A percentile compares a stretch with the other conserved stretches of the same genome.
These are phyloP conservation scores for Scedosporium minutisporum DNA, from an alignment of 2,329 filamentous ascomycete species.

Conservation along the genomic window DNA sequence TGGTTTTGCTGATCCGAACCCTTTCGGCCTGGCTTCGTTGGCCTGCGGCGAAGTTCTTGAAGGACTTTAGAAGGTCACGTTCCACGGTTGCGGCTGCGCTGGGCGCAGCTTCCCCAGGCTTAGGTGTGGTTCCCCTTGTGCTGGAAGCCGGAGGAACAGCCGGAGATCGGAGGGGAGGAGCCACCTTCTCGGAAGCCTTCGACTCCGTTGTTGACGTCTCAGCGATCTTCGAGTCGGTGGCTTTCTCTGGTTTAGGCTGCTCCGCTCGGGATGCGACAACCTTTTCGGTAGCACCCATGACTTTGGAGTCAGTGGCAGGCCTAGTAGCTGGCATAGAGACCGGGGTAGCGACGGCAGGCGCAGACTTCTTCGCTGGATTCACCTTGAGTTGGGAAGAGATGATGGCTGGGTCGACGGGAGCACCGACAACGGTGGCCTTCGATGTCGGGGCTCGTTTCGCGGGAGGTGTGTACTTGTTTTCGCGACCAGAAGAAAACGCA, in stretches of 20 bases:
- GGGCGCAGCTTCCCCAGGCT: constrained; percentile 30
- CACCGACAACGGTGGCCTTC: constrained; percentile 64
- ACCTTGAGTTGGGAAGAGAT: constrained; percentile 71
- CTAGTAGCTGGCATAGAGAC: background rate
- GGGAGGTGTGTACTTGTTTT: constrained; percentile 80
- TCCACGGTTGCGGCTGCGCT: constrained; percentile 54
- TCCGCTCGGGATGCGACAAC: constrained; percentile 11
- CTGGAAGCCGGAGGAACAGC: constrained; percentile 24
- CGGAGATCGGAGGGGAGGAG: constrained; percentile 3
- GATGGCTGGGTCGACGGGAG: constrained; percentile 77
- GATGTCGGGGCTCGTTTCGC: constrained; percentile 71
- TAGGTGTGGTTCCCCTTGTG: constrained; percentile 29
- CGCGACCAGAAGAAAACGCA: constrained; percentile 47
- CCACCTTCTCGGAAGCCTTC: constrained; percentile 15
- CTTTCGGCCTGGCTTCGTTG: constrained; percentile 48
- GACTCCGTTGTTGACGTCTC: constrained; percentile 15
- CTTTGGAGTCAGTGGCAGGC: background rate
- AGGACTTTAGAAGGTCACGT: constrained; percentile 50
- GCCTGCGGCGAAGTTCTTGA: constrained; percentile 53
- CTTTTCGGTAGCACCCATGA: background rate
- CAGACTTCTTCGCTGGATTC: constrained; percentile 27
- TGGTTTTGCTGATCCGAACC: constrained; percentile 46
- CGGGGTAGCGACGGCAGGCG: background rate
- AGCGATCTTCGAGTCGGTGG: constrained; percentile 11
- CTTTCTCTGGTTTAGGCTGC: constrained; percentile 13